Base-by-base conservation (phyloP, 2,329 filamentous ascomycete species). In the Clonostachys solani region DNA sequence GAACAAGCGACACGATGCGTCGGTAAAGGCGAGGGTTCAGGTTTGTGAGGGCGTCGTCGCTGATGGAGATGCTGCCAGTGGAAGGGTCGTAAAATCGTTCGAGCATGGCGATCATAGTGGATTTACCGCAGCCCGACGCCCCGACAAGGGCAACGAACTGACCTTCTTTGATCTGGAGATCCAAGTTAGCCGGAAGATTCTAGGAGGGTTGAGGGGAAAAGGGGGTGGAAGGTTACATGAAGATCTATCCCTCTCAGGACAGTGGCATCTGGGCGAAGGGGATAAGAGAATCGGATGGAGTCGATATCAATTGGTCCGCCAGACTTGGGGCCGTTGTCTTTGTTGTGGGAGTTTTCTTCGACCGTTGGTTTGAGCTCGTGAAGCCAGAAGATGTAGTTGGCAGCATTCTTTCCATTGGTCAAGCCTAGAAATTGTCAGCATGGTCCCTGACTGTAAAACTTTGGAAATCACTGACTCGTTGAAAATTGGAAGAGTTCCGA, bases 61-160 rank as follows among this genome's bases (percentile, higher is more conserved):
- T 94, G 16, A 97, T 76, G 49, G 83, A 89, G 33, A 99, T 77
- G 15, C 84, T 84, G 12, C 92, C 94, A 0, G 81, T 77, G 0
- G 94, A 76, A 0, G 92, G 88, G 57, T 97, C 91, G 61, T 97
- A 97, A 72, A 97, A 97, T 33, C 92, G 87, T 64, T 97, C 92
- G 33, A 97, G 74, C 5, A 97, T 77, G 5, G 90, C 87, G 61
- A 97, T 95, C 0, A 92, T 95, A 0, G 92, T 99, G 44, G 84
- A 90, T 73, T 99, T 97, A 49, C 94, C 94, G 60, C 92, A 96
- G 4, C 94, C 92, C 42, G 87, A 94, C 0, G 92, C 87, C n/a
- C 94, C 94, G 8, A 97, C 94, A 3, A 99, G 79, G 0, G 92
- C 92, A 29, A 29, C 23, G 3, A 29, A 29, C 23, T 29, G 23